phyloP scores from a whole-genome alignment of 257 asterid genomes.

The Ehretia macrophylla region DNA sequence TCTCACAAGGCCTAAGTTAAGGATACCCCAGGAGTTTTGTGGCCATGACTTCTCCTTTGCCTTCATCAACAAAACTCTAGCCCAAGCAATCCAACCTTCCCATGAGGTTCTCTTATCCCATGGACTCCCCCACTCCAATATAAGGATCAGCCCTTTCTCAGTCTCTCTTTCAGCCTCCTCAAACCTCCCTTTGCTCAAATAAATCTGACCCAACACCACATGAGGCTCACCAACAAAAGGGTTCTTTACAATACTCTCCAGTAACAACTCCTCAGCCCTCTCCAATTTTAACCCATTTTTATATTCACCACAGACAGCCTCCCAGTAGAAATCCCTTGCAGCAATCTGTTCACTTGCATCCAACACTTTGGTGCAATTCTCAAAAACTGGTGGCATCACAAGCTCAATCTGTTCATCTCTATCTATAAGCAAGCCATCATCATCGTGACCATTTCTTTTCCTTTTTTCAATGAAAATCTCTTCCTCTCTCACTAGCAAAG shows the following conservation, averaged over 20 bases:
- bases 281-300: conserved; percentile 38
- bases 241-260: conserved; percentile 55
- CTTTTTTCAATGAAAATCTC: conserved; percentile 29
- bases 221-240: conserved; percentile 72
- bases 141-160: conserved; percentile 56
- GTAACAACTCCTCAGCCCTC: conserved; percentile 47
- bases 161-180: conserved; percentile 63
- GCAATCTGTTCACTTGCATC: conserved; percentile 43
- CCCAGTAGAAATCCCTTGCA: conserved; percentile 80
- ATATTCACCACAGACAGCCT: conserved; percentile 50
- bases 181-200: conserved; percentile 48
- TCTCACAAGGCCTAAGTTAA: conserved; percentile 69
- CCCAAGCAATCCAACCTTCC: conserved; percentile 95
- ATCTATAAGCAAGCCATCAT: not conserved
- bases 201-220: conserved; percentile 67
- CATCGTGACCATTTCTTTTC: conserved; percentile 1
- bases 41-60: conserved; percentile 76
- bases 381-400: conserved; percentile 66
- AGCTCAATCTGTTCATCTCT: conserved; percentile 65
- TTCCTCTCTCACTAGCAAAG: conserved; percentile 55
- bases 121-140: conserved; percentile 91
- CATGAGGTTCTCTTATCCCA: conserved; percentile 96
- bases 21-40: conserved; percentile 49
- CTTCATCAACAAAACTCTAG: conserved; percentile 59
- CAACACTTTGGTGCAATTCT: conserved; percentile 40